phyloP scores from a whole-genome alignment of 192 early-diverging fungal species.

The Coemansia sp. region DNA sequence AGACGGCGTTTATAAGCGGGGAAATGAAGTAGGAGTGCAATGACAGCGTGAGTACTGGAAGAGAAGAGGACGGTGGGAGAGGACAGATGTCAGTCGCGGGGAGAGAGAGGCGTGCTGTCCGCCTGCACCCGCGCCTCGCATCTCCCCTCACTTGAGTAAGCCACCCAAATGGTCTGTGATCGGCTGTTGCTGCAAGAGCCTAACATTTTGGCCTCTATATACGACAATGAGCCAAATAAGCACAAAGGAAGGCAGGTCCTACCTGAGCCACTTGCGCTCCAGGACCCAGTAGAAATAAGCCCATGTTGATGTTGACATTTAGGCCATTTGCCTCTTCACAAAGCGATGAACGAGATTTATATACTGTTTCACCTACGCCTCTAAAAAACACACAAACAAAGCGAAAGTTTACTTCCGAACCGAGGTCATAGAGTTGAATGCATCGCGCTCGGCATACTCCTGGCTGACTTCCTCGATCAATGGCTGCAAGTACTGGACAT shows the following conservation, averaged over 20 bases:
- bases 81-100: constrained; percentile 1
- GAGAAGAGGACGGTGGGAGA: not conserved
- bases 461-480: constrained; percentile 75
- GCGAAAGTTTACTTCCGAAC: constrained; percentile 29
- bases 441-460: constrained; percentile 76
- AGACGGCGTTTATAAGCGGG: not conserved
- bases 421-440: constrained; percentile 63
- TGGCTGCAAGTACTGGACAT: constrained; percentile 82
- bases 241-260: not conserved
- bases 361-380: not conserved
- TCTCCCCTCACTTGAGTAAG: not conserved
- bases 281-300: not conserved
- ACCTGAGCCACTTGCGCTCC: not conserved
- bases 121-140: not conserved
- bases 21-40: not conserved
- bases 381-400: not conserved
- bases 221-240: not conserved
- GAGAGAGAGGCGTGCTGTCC: not conserved
- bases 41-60: not conserved
- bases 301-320: not conserved
- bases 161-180: not conserved
- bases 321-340: not conserved
- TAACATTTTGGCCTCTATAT: not conserved
- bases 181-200: not conserved
- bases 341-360: not conserved